A percentile compares a stretch with the other conserved stretches of the same genome.
phyloP scores from a whole-genome alignment of 306 rosid species.

The Pterocarpus santalinus region DNA sequence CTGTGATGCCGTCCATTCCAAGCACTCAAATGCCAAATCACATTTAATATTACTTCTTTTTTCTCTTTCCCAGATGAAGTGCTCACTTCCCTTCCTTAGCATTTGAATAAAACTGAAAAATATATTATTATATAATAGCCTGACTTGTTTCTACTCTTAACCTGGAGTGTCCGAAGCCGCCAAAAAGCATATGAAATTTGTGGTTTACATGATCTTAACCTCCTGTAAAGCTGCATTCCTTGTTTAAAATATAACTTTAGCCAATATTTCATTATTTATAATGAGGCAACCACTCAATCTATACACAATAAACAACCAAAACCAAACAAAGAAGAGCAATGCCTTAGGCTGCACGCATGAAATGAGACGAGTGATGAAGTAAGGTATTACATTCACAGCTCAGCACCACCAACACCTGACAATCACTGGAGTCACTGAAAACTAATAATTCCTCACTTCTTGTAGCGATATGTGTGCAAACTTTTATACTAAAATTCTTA shows the following conservation, averaged over 20 bases:
- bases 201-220: neutral
- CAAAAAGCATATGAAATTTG: conserved; percentile 14
- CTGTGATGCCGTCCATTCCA: neutral
- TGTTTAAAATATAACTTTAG: conserved; percentile 17
- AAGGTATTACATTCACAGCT: conserved; percentile 51
- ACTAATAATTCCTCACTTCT: conserved; percentile 31
- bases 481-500: conserved; percentile 2
- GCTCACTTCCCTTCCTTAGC: conserved; percentile 6
- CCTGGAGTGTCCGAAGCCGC: neutral
- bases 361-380: conserved; percentile 35
- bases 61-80: conserved; percentile 15
- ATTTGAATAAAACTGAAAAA: neutral
- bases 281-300: conserved; percentile 44
- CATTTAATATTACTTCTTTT: conserved; percentile 11
- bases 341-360: conserved; percentile 37
- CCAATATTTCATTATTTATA: conserved; percentile 29
- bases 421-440: conserved; percentile 16
- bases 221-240: conserved; percentile 25
- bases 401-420: conserved; percentile 52
- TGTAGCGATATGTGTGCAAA: neutral
- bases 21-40: neutral
- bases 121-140: neutral
- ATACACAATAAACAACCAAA: conserved; percentile 24
- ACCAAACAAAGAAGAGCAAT: conserved; percentile 32
- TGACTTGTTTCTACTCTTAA: neutral